Evolutionary conservation across 2,329 filamentous ascomycete genomes (phyloP).

Genomic region (Neofusicoccum parvum): DNA sequence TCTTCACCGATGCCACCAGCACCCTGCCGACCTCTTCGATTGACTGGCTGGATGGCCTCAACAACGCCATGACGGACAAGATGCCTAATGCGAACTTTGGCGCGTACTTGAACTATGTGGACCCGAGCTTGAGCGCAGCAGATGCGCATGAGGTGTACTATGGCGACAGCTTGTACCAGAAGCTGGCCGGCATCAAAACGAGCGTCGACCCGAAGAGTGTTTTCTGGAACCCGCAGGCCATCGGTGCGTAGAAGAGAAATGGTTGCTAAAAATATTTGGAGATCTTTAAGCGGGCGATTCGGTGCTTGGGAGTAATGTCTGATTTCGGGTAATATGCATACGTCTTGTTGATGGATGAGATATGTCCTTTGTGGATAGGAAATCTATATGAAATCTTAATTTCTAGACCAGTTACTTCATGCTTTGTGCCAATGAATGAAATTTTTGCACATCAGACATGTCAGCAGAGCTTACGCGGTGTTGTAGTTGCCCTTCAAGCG

Average conservation of each 20-base stretch:
- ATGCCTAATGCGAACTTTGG: conserved; percentile 46
- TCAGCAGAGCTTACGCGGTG: no score
- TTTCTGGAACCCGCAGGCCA: conserved; percentile 43
- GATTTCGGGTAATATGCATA: background rate
- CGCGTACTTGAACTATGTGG: conserved; percentile 58
- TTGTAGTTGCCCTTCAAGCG: no score
- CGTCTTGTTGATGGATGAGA: no score
- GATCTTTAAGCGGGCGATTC: background rate
- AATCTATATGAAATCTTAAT: no score
- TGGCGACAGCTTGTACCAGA: conserved; percentile 38
- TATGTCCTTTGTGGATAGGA: no score
- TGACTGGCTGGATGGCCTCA: conserved; percentile 46
- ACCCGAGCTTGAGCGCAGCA: conserved; percentile 50
- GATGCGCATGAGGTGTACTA: conserved; percentile 56
- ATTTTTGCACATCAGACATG: no score
- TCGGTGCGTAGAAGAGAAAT: conserved; percentile 28
- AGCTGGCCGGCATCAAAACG: conserved; percentile 42
- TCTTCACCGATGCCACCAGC: conserved; percentile 21
- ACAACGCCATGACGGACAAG: conserved; percentile 41
- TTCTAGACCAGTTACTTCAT: no score
- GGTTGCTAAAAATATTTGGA: background rate
- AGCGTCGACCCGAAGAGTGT: conserved; percentile 43
- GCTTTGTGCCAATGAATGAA: no score
- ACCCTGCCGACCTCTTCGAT: conserved; percentile 37
- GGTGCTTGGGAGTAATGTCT: conserved; percentile 2